phyloP scores from a whole-genome alignment of 108 stramenopile genomes.

The Stephanodiscus minutulus region DNA sequence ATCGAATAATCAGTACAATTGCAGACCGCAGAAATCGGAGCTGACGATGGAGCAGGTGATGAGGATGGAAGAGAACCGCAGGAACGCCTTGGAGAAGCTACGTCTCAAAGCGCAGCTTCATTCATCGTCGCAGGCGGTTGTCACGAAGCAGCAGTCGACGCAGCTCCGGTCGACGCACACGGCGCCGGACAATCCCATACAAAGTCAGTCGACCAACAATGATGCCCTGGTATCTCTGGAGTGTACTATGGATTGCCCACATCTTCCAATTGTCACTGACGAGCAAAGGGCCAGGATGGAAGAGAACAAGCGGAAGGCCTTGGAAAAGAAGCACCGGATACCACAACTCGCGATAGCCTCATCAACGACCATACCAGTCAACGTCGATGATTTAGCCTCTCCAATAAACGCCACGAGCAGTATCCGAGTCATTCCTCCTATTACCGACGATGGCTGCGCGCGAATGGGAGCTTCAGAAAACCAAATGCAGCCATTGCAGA shows the following conservation, averaged over 20 bases:
- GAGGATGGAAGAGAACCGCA: slow-evolving; percentile 37
- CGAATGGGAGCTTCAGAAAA: neutral
- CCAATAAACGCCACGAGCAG: neutral
- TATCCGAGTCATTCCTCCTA: neutral
- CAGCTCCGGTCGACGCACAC: neutral
- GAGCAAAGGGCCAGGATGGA: slow-evolving; percentile 27
- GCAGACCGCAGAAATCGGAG: neutral
- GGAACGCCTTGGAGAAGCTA: slow-evolving; percentile 38
- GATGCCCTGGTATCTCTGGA: neutral
- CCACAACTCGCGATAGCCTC: neutral
- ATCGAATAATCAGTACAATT: neutral
- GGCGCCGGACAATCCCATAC: neutral
- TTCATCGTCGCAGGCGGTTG: neutral
- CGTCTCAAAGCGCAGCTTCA: neutral
- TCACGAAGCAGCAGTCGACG: neutral
- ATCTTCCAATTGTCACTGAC: neutral
- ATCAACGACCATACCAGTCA: neutral
- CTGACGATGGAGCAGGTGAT: slow-evolving; percentile 36
- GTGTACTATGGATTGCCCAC: too few species aligned
- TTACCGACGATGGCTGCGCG: neutral
- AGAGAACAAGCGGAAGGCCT: slow-evolving; percentile 11
- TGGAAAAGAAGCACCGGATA: slow-evolving; percentile 16
- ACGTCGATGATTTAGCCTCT: neutral
- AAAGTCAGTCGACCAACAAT: neutral
- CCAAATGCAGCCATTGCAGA: neutral